Evolutionary conservation across 23 red algal species (phyloP).

Genomic region (Gracilaria gracilis): DNA sequence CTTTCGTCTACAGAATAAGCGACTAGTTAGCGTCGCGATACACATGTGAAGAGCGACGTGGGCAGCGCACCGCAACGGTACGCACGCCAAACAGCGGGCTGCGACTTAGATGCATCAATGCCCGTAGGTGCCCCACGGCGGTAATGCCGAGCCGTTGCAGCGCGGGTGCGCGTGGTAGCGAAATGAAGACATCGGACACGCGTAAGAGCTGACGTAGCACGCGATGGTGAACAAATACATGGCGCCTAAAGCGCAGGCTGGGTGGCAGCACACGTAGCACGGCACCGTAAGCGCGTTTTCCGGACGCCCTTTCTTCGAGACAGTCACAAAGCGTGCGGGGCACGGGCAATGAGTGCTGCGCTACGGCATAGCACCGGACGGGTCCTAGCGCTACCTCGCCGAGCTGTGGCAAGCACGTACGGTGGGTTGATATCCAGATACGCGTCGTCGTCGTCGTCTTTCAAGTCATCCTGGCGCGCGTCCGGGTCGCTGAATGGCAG

Average conservation of each 20-base stretch:
- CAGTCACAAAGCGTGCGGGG: constrained; percentile 36
- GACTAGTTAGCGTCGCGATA: constrained; percentile 59
- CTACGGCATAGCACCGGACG: constrained; percentile 68
- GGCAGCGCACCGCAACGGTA: constrained; percentile 71
- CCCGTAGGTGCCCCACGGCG: neutral
- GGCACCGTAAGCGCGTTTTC: constrained; percentile 26
- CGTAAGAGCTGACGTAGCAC: constrained; percentile 30
- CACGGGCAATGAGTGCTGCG: constrained; percentile 67
- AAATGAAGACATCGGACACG: constrained; percentile 22
- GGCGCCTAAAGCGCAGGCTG: constrained; percentile 55
- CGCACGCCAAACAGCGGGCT: constrained; percentile 47
- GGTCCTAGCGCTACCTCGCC: neutral
- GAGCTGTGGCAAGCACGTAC: constrained; percentile 46
- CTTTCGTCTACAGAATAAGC: constrained; percentile 84
- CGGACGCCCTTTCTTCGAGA: constrained; percentile 33
- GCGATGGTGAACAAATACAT: constrained; percentile 38
- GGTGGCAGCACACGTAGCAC: constrained; percentile 27
- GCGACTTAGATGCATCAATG: constrained; percentile 26
- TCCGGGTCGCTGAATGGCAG: neutral
- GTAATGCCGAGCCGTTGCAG: neutral
- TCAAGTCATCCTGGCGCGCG: too few species aligned
- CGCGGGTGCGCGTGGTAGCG: neutral
- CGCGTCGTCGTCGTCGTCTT: neutral
- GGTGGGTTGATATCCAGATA: constrained; percentile 77
- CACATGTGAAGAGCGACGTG: constrained; percentile 16